Evolutionary conservation across 176 grass and related monocot species (phyloP).

Genomic region (Avena sativa): DNA sequence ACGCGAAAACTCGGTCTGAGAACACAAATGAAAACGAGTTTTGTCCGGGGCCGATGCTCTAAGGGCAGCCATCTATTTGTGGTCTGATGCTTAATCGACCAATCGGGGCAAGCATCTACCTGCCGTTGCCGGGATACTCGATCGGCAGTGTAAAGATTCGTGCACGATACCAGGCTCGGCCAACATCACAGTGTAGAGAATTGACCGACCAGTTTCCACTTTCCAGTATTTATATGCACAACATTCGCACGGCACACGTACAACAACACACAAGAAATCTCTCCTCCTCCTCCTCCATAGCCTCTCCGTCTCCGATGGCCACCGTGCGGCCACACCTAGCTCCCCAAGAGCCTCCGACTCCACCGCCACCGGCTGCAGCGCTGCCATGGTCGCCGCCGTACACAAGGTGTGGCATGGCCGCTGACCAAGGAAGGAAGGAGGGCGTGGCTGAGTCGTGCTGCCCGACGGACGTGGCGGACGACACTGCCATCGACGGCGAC

Average conservation of each 20-base stretch:
- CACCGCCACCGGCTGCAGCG: background rate
- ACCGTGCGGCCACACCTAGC: slow-evolving; percentile 33
- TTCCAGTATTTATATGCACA: background rate
- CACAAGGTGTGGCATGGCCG: background rate
- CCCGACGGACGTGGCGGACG: background rate
- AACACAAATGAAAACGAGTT: too few relatives aligned
- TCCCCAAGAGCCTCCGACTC: background rate
- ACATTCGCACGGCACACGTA: background rate
- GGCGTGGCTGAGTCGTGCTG: slow-evolving; percentile 47
- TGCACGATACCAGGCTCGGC: background rate
- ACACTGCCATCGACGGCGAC: slow-evolving; percentile 9
- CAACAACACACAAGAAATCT: background rate
- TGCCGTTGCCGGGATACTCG: background rate
- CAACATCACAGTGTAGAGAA: background rate
- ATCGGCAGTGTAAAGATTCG: background rate
- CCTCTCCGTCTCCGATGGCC: slow-evolving; percentile 18
- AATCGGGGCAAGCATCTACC: background rate
- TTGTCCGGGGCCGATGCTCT: too few relatives aligned
- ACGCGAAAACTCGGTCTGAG: too few relatives aligned
- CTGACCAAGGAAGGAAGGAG: slow-evolving; percentile 23
- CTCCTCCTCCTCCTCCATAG: background rate
- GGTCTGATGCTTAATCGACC: background rate
- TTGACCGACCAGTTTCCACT: background rate
- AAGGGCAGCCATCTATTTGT: background rate
- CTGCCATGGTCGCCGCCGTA: slow-evolving; percentile 6